Base-by-base conservation (phyloP, 1,139 yeast species). In the Sugiyamaella novakii region DNA sequence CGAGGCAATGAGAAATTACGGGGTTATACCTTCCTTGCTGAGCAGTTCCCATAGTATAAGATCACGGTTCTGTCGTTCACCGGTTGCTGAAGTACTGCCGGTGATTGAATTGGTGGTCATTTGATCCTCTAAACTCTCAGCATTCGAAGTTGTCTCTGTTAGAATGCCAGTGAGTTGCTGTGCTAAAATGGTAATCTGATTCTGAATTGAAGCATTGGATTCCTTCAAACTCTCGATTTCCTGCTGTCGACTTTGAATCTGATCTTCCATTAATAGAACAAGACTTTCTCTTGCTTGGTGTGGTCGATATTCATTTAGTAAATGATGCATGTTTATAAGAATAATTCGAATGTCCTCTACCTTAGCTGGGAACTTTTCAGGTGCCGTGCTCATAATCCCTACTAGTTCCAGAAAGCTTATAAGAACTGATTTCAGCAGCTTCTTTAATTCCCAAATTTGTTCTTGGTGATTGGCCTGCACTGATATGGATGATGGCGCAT, bases 261-360 rank as follows among this genome's bases (percentile, higher is more conserved):
- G 70, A 47, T 80, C 82, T 60, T 79, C 81, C 65, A 88, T 71
- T 49, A 86, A 70, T 76, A 83, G 74, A 42, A 86, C 83, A 57
- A 88, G 75, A 52, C 88, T 82, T 60, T 88, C 96, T 40, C 95
- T 74, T 5, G 91, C 83, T 63, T 88, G 96, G 65, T 88, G 96
- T 0, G 96, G 96, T 50, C 96, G 73, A 67, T 87, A 88, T 48
- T 87, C 87, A 65, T 88, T 88, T 53, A 88, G 69, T 47, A 88
- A 69, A 64, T 88, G 96, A 63, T 87, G 95, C 57, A 87, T 83
- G 63, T 88, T 88, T 62, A 88, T 83, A 50, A 88, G 69, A n/a
- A 87, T 77, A 15, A 83, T 74, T 50, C 89, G 77, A 45, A 88
- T 76, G 58, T 85, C 81, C 57, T 86, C 92, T 33, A 86, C 78